Evolutionary conservation across 805 yeast species (phyloP).

Genomic region (Candida sithepensis): DNA sequence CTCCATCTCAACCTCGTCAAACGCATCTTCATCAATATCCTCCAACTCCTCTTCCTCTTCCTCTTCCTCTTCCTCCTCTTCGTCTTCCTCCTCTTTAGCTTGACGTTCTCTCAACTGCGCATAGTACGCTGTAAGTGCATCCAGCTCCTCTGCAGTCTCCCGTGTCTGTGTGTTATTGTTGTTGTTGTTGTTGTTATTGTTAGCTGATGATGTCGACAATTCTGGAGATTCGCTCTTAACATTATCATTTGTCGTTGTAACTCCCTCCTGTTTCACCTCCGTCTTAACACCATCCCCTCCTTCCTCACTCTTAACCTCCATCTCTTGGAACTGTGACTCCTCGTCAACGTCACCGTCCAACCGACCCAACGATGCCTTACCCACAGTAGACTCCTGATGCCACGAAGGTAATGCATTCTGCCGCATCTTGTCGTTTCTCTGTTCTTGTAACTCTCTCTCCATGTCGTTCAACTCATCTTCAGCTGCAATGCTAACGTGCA

Average conservation of each 20-base stretch:
- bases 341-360: slow-evolving; percentile 46
- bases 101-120: slow-evolving; percentile 72
- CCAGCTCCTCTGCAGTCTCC: slow-evolving; percentile 65
- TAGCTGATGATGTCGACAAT: background rate
- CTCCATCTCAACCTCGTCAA: background rate
- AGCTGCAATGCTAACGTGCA: slow-evolving; percentile 86
- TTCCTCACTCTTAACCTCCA: slow-evolving; percentile 6
- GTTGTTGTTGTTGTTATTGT: background rate
- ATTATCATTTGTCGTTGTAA: too few relatives aligned
- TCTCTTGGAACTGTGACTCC: slow-evolving; percentile 5
- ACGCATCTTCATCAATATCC: background rate
- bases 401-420: slow-evolving; percentile 96
- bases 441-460: slow-evolving; percentile 63
- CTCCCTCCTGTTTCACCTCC: background rate
- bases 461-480: slow-evolving; percentile 69
- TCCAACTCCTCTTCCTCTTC: background rate
- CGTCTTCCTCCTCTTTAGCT: slow-evolving; percentile 49
- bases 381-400: slow-evolving; percentile 92
- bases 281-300: slow-evolving; percentile 2
- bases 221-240: too few relatives aligned
- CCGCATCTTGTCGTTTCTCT: slow-evolving; percentile 65
- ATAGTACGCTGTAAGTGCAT: slow-evolving; percentile 70
- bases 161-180: slow-evolving; percentile 15
- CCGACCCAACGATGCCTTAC: slow-evolving; percentile 55
- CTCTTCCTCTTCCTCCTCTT: background rate